phyloP scores from a whole-genome alignment of 192 early-diverging fungal genomes.

The Backusella mclennaniae region DNA sequence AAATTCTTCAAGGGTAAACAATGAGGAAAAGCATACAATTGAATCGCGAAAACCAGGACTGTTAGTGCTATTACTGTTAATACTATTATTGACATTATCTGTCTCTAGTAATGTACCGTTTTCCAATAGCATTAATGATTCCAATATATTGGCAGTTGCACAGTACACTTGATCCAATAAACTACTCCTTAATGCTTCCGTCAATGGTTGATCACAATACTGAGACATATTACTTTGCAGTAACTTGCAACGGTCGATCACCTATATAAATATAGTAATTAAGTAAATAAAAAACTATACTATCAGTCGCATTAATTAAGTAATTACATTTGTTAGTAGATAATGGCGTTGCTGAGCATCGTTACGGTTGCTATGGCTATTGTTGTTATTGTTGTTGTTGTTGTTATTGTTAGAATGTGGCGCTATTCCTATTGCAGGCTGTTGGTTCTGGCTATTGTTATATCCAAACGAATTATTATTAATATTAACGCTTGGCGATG shows the following conservation, averaged over 20 bases:
- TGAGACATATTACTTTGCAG: not conserved
- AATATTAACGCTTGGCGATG: not conserved
- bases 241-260: not conserved
- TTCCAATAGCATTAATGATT: not conserved
- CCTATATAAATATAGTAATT: not conserved
- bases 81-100: not conserved
- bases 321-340: not conserved
- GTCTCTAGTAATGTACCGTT: not conserved
- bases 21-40: not conserved
- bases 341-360: not conserved
- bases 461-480: not conserved
- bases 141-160: not conserved
- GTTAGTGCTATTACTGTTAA: not conserved
- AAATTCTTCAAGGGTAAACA: not conserved
- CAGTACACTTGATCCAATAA: not conserved
- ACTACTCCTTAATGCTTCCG: not conserved
- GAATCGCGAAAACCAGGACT: not conserved
- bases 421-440: not conserved
- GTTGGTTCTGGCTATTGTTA: not conserved
- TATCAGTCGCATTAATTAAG: not conserved
- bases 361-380: not conserved
- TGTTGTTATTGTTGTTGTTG: not conserved
- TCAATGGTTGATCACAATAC: not conserved
- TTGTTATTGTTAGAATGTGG: not conserved
- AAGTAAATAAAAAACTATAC: not conserved